Conservation (phyloP, 2,329 filamentous ascomycete genomes). For the Ophiocordyceps unilateralis region DNA sequence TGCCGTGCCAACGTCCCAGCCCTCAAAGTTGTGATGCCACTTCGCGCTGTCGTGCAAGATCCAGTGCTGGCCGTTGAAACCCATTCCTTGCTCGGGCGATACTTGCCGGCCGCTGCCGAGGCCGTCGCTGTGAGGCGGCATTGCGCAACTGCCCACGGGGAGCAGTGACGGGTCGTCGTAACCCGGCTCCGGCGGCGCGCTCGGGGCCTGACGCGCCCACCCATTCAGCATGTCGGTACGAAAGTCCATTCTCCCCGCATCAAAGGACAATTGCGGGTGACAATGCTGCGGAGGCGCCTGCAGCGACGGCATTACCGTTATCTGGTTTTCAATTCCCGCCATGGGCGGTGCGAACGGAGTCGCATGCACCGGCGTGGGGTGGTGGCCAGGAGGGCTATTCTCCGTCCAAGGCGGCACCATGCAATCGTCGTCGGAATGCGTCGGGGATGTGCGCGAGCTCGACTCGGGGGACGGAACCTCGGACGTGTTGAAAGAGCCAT, state of each 20-base stretch:
- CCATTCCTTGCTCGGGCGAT: conserved; percentile 7
- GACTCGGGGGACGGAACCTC: conserved; percentile 39
- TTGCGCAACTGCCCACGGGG: not conserved
- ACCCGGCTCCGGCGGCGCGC: not conserved
- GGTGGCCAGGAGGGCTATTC: conserved; percentile 18
- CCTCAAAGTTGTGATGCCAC: conserved; percentile 40
- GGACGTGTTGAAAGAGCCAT: conserved; percentile 50
- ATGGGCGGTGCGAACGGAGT: conserved; percentile 2
- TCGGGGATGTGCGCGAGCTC: conserved; percentile 13
- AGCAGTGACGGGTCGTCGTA: conserved; percentile 1
- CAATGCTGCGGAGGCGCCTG: conserved; percentile 4
- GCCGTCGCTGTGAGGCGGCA: conserved; percentile 5
- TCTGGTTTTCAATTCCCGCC: too few species aligned
- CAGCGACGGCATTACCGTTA: conserved; percentile 3
- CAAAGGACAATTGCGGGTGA: conserved; percentile 4
- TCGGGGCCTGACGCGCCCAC: conserved; percentile 7
- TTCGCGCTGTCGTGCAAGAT: conserved; percentile 38
- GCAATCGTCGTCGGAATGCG: conserved; percentile 12
- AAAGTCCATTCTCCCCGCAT: conserved; percentile 7
- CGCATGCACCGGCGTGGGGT: conserved; percentile 10
- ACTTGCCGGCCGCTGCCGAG: conserved; percentile 4
- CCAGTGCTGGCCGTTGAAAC: conserved; percentile 37
- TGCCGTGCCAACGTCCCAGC: conserved; percentile 25
- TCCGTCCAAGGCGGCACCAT: conserved; percentile 10
- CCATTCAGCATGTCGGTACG: conserved; percentile 8